Evolutionary conservation across 768 basidiomycete species (phyloP), one percentile per base, ranked within the genome.

Genomic region (Suillus variegatus): DNA sequence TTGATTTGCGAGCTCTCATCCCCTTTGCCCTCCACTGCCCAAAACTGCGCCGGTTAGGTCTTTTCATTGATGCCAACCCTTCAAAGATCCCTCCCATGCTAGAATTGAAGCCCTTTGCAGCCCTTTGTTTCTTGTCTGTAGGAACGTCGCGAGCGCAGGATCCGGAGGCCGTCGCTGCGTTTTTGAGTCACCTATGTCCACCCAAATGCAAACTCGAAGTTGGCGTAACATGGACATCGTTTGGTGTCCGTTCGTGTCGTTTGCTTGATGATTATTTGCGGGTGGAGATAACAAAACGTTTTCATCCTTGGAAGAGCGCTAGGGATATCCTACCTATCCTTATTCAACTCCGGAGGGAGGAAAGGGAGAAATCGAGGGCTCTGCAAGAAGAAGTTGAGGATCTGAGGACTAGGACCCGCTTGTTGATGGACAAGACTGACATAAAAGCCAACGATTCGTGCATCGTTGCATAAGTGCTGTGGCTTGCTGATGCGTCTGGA

Each of bases 171-270:
- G 81, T 84, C 38, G 81, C 87, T 20, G 77, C 85, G 13, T 88
- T 85, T 68, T 77, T 90, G 63, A 84, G 84, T 68, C 81, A 80
- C 22, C 68, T 90, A 4, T 81, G 82, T 44, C 85, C 86, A 0
- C 68, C 79, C 2, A 70, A 72, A 3, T 86, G 82, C 69, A 58
- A 43, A 9, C 60, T 88, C 10, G 79, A 81, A 44, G 75, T 73
- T 36, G 87, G 86, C 0, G 76, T 86, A 55, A 85, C 82, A 12
- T 88, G 86, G 87, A 67, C 65, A 20, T 69, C 72, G 60, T 71
- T 67, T 63, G 69, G 74, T 18, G 18, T 32, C 51, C 60, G 52
- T 32, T 63, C 65, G 6, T 22, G 68, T 38, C 72, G 66, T 46
- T 3, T 38, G 32, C 63, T 78, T 41, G 54, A 66, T 0, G 4